These are phyloP conservation scores for Heterobasidion occidentale DNA, from an alignment of 1,284 basidiomycete genomes.

Conservation along the genomic window DNA sequence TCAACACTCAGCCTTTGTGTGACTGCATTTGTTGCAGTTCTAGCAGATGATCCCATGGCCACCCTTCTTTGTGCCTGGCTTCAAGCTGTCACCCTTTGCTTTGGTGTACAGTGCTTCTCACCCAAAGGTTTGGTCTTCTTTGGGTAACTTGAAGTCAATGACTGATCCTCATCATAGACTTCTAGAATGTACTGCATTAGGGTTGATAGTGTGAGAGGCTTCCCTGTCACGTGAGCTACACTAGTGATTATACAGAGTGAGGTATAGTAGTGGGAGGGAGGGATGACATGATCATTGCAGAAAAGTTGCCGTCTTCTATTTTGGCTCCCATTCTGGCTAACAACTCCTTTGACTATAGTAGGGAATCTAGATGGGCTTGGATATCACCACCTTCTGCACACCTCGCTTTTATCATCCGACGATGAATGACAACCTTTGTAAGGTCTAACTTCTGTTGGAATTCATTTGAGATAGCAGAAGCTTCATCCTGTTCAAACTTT, in stretches of 20 bases:
- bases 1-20: background rate
- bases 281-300: slow-evolving; percentile 11
- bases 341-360: slow-evolving; percentile 12
- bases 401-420: slow-evolving; percentile 10
- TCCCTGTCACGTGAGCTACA: background rate
- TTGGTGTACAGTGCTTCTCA: background rate
- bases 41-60: background rate
- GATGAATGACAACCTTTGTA: slow-evolving; percentile 13
- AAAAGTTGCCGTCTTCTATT: slow-evolving; percentile 10
- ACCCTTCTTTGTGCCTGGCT: background rate
- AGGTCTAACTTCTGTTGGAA: slow-evolving; percentile 12
- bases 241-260: slow-evolving; percentile 7
- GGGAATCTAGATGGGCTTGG: slow-evolving; percentile 11
- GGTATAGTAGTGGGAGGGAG: slow-evolving; percentile 12
- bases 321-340: slow-evolving; percentile 14
- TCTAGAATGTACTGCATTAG: slow-evolving; percentile 6
- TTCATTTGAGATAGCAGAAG: background rate
- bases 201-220: slow-evolving; percentile 6
- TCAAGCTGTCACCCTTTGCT: background rate
- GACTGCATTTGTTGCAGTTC: background rate
- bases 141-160: too few species aligned
- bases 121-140: background rate
- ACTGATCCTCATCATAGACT: background rate
- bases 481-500: background rate
- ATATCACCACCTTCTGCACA: slow-evolving; percentile 14